Evolutionary conservation across 768 basidiomycete species (phyloP), one percentile per base, ranked within the genome.

Genomic region (Dioszegia hungarica): DNA sequence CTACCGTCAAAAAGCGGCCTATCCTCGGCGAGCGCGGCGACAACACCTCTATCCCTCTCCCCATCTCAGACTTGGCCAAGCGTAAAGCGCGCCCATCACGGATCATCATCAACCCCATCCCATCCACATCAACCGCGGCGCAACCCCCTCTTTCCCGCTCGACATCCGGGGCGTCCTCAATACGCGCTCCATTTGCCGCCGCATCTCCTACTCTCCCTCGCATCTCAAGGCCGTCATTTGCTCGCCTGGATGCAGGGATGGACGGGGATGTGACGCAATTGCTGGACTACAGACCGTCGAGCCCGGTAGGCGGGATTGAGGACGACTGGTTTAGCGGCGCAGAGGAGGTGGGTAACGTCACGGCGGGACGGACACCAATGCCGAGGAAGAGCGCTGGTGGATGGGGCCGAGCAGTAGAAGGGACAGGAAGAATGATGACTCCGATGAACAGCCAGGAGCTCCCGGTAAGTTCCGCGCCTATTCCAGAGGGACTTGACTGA

Each of bases 371-470:
- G 33, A 45, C 43, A 25, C 54, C 27, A 20, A 40, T 53, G 49
- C 48, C 36, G 33, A 38, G 29, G 39, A 31, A 40, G 38, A 37
- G 37, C 28, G 28, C 19, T 14, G 19, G 8, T 17, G 37, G 45
- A 2, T 37, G 36, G 33, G 37, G 55, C 28, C 41, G 52, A 29
- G 52, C 39, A 17, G n/a, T 54, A 54, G n/a, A 45, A 22, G 43
- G 54, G 3, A 31, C 12, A 31, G 58, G 59, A 3, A 28, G 49
- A 15, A 37, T 60, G 54, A 58, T 63, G 58, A 63, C 62, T n/a
- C 62, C 62, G 1, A 55, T 36, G 34, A 43, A 53, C 41, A 63
- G 58, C 34, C 62, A 63, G 47, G 58, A 63, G 22, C 24, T 36
- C 3, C 31, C 28, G n/a, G 62, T 63, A 17, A 56, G 62, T 53